Conservation (phyloP, 768 basidiomycete genomes). For the Leccinum variicolor region DNA sequence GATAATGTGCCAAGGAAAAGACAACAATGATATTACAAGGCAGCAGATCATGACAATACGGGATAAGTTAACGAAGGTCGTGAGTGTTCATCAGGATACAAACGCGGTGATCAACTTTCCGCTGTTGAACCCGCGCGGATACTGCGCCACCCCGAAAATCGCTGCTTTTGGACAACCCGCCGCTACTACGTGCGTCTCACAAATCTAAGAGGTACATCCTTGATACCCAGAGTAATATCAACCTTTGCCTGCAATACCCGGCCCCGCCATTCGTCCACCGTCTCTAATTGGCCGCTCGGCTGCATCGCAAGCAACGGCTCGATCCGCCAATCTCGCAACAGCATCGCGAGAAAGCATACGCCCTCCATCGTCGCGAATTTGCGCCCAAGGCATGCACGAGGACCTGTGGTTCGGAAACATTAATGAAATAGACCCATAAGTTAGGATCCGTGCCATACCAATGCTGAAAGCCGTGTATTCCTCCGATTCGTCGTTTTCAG, state of each 20-base stretch:
- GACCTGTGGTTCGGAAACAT: constrained; percentile 31
- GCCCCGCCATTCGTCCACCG: constrained; percentile 21
- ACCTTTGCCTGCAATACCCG: constrained; percentile 20
- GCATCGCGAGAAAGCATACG: constrained; percentile 48
- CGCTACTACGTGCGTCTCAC: constrained; percentile 11
- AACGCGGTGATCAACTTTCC: neutral
- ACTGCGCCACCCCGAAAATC: neutral
- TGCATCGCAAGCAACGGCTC: constrained; percentile 38
- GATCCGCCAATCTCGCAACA: constrained; percentile 52
- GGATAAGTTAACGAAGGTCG: constrained; percentile 19
- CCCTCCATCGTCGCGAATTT: constrained; percentile 54
- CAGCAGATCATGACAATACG: constrained; percentile 8
- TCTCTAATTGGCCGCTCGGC: constrained; percentile 12
- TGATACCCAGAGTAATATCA: constrained; percentile 13
- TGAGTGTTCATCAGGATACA: constrained; percentile 17
- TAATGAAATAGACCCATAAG: neutral
- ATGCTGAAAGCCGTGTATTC: constrained; percentile 24
- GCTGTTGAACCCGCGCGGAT: constrained; percentile 7
- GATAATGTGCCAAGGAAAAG: constrained; percentile 3
- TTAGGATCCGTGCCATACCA: constrained; percentile 9
- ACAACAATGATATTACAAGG: constrained; percentile 9
- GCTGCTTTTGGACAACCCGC: constrained; percentile 12
- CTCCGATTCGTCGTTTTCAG: constrained; percentile 4
- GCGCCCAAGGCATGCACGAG: constrained; percentile 51
- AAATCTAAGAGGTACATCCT: constrained; percentile 22